Evolutionary conservation across 164 flowering plant genomes (phyloP).

Genomic region (Santalum album): DNA sequence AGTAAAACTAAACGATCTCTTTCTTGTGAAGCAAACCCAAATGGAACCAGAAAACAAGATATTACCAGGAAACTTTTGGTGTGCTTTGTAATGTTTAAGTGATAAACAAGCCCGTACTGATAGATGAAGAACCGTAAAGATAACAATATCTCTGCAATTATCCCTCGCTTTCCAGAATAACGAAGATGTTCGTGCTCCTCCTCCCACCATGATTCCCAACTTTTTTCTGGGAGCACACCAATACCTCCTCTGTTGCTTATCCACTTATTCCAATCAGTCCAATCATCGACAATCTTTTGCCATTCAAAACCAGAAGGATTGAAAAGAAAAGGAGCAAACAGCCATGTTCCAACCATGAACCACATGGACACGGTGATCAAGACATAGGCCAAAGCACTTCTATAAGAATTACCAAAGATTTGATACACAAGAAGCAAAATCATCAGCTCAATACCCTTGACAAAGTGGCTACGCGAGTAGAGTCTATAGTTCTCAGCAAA

Average conservation of each 20-base stretch:
- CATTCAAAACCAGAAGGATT: conserved; percentile 99
- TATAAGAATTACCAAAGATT: conserved; percentile 62
- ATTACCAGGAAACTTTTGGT: conserved; percentile 58
- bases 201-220: conserved; percentile 99
- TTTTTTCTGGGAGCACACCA: conserved; percentile 83
- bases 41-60: neutral
- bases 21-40: neutral
- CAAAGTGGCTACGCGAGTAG: conserved; percentile 95
- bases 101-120: conserved; percentile 95
- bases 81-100: conserved; percentile 45
- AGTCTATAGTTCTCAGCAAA: conserved; percentile 94
- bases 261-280: conserved; percentile 99
- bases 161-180: conserved; percentile 77
- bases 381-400: conserved; percentile 61
- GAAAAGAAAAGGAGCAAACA: conserved; percentile 95
- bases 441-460: conserved; percentile 89
- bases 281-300: conserved; percentile 98
- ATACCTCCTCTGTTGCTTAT: conserved; percentile 85
- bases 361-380: conserved; percentile 86
- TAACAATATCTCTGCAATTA: conserved; percentile 59
- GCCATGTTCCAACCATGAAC: conserved; percentile 99
- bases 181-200: conserved; percentile 92
- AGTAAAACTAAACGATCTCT: neutral
- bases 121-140: conserved; percentile 79
- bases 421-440: conserved; percentile 78